Evolutionary conservation across 164 flowering plant genomes (phyloP).

Genomic region (Nymphaea colorata): DNA sequence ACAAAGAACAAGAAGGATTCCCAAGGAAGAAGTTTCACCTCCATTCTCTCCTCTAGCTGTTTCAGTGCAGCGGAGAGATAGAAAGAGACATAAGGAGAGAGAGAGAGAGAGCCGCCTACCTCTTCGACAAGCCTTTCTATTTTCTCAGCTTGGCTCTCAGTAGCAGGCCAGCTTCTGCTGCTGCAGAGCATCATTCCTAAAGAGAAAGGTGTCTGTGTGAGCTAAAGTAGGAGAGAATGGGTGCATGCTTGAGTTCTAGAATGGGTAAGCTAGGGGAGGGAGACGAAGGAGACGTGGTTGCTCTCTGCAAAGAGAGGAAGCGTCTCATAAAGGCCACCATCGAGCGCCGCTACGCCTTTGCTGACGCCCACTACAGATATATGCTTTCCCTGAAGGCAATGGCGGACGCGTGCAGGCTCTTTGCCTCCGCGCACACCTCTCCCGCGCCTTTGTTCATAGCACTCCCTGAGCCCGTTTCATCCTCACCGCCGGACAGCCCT

Average conservation of each 20-base stretch:
- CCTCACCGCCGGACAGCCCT: constrained; percentile 7
- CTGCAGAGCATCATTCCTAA: no score
- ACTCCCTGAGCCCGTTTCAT: constrained; percentile 14
- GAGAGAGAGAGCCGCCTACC: no score
- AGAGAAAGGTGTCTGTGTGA: no score
- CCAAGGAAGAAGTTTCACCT: not conserved
- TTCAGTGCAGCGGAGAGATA: not conserved
- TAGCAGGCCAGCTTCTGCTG: no score
- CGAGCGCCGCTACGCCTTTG: constrained; percentile 29
- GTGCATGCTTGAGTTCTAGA: constrained; percentile 8
- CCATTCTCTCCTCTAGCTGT: not conserved
- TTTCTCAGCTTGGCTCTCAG: no score
- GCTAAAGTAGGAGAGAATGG: not conserved
- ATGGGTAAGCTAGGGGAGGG: constrained; percentile 10
- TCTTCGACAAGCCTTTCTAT: no score
- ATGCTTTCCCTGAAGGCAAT: constrained; percentile 31
- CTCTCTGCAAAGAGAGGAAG: constrained; percentile 31
- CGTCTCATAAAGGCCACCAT: constrained; percentile 31
- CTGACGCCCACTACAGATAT: constrained; percentile 40
- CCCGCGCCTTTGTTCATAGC: constrained; percentile 27
- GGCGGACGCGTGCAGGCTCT: constrained; percentile 34
- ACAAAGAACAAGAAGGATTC: not conserved
- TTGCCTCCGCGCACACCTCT: constrained; percentile 35
- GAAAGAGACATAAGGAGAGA: not conserved
- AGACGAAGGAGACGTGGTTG: constrained; percentile 30